phyloP scores from a whole-genome alignment of 2,329 filamentous ascomycete genomes.

The Didymella exigua region DNA sequence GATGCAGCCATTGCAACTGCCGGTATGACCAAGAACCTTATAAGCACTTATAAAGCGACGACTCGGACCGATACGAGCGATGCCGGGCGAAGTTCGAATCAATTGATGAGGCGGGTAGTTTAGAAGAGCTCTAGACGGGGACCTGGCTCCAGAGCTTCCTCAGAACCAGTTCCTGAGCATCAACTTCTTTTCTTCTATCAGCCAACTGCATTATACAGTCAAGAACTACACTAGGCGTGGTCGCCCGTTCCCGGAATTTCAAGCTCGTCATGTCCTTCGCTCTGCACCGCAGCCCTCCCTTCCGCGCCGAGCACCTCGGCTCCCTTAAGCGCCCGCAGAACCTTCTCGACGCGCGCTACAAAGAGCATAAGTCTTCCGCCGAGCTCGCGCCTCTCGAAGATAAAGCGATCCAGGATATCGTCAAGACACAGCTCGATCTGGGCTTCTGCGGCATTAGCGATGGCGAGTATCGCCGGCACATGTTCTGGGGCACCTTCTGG shows the following conservation, averaged over 20 bases:
- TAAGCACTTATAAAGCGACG: background rate
- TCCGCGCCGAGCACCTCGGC: conserved; percentile 73
- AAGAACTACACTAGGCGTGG: background rate
- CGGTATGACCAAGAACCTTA: conserved; percentile 5
- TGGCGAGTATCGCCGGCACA: conserved; percentile 65
- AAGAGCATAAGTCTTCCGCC: conserved; percentile 60
- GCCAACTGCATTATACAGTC: background rate
- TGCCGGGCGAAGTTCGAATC: background rate
- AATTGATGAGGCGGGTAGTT: background rate
- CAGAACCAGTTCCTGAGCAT: background rate
- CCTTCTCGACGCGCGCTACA: conserved; percentile 62
- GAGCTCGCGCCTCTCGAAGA: conserved; percentile 67
- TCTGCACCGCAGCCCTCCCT: conserved; percentile 57
- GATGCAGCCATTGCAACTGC: conserved; percentile 4
- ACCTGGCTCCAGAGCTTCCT: background rate
- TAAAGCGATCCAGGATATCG: conserved; percentile 66
- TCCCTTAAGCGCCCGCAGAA: conserved; percentile 68
- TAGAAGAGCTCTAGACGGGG: background rate
- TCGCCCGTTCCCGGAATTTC: background rate
- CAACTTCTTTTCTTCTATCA: background rate
- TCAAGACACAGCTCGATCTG: conserved; percentile 65
- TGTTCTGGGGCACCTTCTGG: conserved; percentile 63
- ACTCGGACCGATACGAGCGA: conserved; percentile 8
- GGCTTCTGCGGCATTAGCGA: conserved; percentile 68
- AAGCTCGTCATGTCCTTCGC: conserved; percentile 20